Evolutionary conservation across 2,329 filamentous ascomycete species (phyloP).

Genomic region (Dactylella cylindrospora): DNA sequence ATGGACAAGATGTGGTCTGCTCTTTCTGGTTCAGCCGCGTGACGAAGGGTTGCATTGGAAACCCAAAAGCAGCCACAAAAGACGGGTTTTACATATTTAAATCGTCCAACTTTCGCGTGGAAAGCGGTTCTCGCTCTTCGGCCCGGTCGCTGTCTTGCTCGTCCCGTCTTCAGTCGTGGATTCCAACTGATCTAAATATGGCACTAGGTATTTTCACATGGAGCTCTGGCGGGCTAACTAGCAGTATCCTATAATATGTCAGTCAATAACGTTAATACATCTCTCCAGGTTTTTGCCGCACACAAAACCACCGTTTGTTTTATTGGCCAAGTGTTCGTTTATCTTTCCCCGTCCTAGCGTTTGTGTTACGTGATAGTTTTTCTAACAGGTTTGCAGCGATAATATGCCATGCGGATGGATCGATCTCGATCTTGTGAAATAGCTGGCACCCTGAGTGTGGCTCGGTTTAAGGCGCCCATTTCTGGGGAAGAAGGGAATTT

Average conservation of each 20-base stretch:
- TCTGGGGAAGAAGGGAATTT: too few species aligned
- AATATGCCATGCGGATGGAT: conserved; percentile 3
- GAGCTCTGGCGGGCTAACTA: neutral
- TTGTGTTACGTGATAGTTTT: conserved; percentile 11
- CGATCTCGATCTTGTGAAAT: conserved; percentile 8
- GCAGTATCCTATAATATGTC: neutral
- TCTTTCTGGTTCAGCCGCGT: too few species aligned
- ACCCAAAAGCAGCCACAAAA: too few species aligned
- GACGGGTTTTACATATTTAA: too few species aligned
- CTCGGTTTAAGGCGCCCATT: too few species aligned
- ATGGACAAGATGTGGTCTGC: too few species aligned
- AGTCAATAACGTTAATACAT: conserved; percentile 1
- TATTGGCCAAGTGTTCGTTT: conserved; percentile 9
- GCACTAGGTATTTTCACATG: neutral
- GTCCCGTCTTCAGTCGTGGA: too few species aligned
- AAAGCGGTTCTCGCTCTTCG: too few species aligned
- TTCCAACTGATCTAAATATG: neutral
- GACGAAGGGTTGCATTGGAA: too few species aligned
- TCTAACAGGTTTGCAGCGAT: neutral
- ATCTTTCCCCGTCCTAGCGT: conserved; percentile 8
- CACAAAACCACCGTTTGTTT: neutral
- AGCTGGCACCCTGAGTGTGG: too few species aligned
- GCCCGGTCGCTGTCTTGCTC: too few species aligned
- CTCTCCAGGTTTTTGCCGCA: neutral
- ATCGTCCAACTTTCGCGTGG: too few species aligned